phyloP scores from a whole-genome alignment of 73 alveolate species.

The Paramecium pentaurelia region DNA sequence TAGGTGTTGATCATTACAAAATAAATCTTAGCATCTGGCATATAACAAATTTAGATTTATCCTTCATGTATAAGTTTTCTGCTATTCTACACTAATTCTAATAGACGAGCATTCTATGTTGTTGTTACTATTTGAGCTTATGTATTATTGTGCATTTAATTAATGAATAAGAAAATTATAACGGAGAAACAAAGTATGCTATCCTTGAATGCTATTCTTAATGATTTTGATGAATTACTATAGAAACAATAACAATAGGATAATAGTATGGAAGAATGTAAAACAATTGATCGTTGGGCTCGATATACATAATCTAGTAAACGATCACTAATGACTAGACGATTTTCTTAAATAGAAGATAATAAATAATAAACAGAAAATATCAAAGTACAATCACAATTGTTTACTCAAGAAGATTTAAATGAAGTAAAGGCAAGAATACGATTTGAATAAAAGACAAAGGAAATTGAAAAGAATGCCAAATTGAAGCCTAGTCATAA shows the following conservation, averaged over 20 bases:
- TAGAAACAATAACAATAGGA: neutral
- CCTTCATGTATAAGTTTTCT: constrained; percentile 9
- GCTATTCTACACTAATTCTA: neutral
- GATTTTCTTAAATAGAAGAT: constrained; percentile 2
- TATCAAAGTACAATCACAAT: neutral
- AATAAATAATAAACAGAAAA: neutral
- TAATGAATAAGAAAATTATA: neutral
- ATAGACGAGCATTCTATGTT: neutral
- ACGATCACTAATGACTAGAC: neutral
- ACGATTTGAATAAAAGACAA: constrained; percentile 1
- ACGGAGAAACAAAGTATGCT: constrained; percentile 21
- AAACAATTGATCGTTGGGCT: constrained; percentile 23
- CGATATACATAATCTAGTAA: neutral
- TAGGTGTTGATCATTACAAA: neutral
- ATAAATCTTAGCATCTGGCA: neutral
- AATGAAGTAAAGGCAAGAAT: neutral
- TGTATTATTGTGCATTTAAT: neutral
- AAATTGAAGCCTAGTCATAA: neutral
- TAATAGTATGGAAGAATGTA: neutral
- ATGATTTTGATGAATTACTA: neutral
- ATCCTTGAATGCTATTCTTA: neutral
- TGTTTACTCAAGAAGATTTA: neutral
- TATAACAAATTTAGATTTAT: neutral
- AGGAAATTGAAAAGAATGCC: neutral
- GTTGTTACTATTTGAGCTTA: neutral